Percentiles rank a stretch among this genome's conserved stretches.
phyloP scores from a whole-genome alignment of 2,329 filamentous ascomycete genomes.

The Fusarium sp. region DNA sequence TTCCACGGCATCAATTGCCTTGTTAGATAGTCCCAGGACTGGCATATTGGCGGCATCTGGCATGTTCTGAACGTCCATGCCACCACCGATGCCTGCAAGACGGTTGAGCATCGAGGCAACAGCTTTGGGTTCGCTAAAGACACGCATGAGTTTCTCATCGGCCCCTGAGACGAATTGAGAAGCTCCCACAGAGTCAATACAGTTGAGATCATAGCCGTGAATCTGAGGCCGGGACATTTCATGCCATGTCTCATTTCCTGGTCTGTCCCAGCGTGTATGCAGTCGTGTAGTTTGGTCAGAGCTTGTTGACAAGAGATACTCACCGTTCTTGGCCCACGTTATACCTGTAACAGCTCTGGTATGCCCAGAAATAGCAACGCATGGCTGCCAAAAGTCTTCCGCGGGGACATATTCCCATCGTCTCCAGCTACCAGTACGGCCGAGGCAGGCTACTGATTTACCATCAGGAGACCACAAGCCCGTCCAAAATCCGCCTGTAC shows the following conservation, averaged over 20 bases:
- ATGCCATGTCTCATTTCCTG: slow-evolving; percentile 75
- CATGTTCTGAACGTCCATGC: slow-evolving; percentile 57
- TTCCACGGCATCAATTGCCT: slow-evolving; percentile 75
- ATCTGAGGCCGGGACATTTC: slow-evolving; percentile 97
- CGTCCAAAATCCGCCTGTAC: slow-evolving; percentile 95
- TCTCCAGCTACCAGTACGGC: slow-evolving; percentile 93
- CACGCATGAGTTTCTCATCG: slow-evolving; percentile 96
- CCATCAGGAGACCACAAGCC: slow-evolving; percentile 90
- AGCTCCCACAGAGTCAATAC: slow-evolving; percentile 78
- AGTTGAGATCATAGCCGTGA: slow-evolving; percentile 97
- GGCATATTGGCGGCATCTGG: slow-evolving; percentile 95
- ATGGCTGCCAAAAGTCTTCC: slow-evolving; percentile 78
- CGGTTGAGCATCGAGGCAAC: slow-evolving; percentile 78
- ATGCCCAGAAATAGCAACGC: slow-evolving; percentile 84
- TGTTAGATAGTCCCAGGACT: slow-evolving; percentile 94
- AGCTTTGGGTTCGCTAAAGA: slow-evolving; percentile 89
- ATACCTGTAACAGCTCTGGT: slow-evolving; percentile 83
- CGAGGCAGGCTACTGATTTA: slow-evolving; percentile 79
- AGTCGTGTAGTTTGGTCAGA: slow-evolving; percentile 93
- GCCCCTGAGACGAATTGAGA: slow-evolving; percentile 91
- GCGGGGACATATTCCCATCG: slow-evolving; percentile 75
- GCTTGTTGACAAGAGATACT: slow-evolving; percentile 88
- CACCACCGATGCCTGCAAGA: slow-evolving; percentile 69
- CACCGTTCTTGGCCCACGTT: slow-evolving; percentile 83
- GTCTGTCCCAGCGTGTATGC: slow-evolving; percentile 78